phyloP scores from a whole-genome alignment of 805 yeast species.

The Candida mattraensis region DNA sequence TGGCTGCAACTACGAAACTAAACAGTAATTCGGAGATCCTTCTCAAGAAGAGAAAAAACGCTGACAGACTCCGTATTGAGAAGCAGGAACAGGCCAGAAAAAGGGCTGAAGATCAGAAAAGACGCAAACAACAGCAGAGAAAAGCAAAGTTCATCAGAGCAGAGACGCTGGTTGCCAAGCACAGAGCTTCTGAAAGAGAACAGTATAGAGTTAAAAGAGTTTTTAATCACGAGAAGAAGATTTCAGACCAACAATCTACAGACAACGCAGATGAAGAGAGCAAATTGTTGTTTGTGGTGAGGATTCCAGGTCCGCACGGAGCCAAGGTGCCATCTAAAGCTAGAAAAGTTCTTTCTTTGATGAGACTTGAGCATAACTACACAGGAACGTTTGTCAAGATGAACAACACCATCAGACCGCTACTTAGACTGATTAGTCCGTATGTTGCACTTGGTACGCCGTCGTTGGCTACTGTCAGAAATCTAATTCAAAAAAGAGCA shows the following conservation, averaged over 20 bases:
- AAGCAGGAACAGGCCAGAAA: conserved; percentile 65
- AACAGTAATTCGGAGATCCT: conserved; percentile 76
- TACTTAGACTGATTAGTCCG: conserved; percentile 68
- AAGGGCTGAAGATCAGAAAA: conserved; percentile 46
- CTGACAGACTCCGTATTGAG: conserved; percentile 69
- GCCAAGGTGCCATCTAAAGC: conserved; percentile 68
- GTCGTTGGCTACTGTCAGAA: conserved; percentile 68
- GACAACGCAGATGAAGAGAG: conserved; percentile 34
- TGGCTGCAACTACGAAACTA: conserved; percentile 36
- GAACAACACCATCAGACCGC: conserved; percentile 57
- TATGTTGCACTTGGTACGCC: conserved; percentile 75
- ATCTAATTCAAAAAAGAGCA: conserved; percentile 75
- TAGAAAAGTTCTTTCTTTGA: conserved; percentile 53
- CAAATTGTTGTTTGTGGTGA: conserved; percentile 61
- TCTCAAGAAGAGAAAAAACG: conserved; percentile 75
- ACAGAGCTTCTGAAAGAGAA: conserved; percentile 66
- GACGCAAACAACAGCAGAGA: conserved; percentile 42
- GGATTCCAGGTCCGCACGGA: conserved; percentile 65
- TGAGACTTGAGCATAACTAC: conserved; percentile 59
- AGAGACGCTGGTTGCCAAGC: conserved; percentile 68
- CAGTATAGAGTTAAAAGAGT: conserved; percentile 65
- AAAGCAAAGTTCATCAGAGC: conserved; percentile 66
- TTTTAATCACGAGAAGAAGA: conserved; percentile 48
- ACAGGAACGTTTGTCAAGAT: conserved; percentile 72
- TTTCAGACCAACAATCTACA: conserved; percentile 18